Conservation (phyloP, 176 grass and related monocot species). For the Lolium perenne region DNA sequence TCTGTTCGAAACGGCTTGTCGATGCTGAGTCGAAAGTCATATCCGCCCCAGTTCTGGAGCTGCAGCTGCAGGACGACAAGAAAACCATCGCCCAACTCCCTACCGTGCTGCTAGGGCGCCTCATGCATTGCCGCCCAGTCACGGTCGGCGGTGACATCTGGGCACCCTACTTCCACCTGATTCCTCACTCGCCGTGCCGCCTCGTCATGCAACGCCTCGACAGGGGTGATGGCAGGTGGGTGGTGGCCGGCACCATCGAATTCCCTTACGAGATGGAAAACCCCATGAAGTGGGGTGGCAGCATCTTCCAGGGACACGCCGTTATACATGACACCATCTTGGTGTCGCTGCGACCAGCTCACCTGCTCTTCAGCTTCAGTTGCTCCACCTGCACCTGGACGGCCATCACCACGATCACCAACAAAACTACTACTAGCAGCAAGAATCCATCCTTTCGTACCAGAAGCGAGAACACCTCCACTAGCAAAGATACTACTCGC, state of each 20-base stretch:
- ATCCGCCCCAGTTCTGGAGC: neutral
- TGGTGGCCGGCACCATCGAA: neutral
- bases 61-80: neutral
- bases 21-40: neutral
- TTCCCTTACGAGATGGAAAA: neutral
- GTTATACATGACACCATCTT: conserved; percentile 2
- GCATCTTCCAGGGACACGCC: neutral
- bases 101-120: neutral
- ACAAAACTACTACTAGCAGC: neutral
- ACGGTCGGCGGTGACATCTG: neutral
- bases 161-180: neutral
- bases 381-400: neutral
- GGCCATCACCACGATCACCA: neutral
- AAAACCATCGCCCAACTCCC: neutral
- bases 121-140: neutral
- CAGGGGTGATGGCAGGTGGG: neutral
- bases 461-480: too few relatives aligned
- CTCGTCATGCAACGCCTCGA: neutral
- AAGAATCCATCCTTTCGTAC: too few relatives aligned
- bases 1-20: neutral
- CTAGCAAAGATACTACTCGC: too few relatives aligned
- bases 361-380: neutral
- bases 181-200: neutral
- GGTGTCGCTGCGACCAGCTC: neutral
- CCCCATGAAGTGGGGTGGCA: neutral